A percentile compares a stretch with the other conserved stretches of the same genome.
Conservation (phyloP, 495 filamentous ascomycete genomes). For the Filosporella fistucella region DNA sequence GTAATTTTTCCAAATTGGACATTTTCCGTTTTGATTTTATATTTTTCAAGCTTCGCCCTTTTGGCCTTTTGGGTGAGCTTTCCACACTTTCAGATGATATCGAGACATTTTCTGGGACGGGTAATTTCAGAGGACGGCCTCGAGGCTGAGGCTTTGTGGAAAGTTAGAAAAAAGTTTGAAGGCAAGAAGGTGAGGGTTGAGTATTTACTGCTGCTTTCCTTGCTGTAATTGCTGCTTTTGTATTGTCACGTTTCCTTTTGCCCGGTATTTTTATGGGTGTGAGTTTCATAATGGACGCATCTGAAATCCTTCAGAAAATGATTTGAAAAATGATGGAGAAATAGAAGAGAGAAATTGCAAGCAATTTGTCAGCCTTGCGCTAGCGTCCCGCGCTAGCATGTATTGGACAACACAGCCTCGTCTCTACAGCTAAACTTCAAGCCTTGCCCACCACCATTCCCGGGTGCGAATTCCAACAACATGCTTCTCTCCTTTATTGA, state of each 20-base stretch:
- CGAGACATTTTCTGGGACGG: background rate
- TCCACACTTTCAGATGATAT: background rate
- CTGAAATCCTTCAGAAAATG: too few species aligned
- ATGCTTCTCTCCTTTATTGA: too few species aligned
- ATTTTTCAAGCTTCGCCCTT: slow-evolving; percentile 12
- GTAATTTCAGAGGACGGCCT: slow-evolving; percentile 15
- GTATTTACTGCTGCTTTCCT: slow-evolving; percentile 16
- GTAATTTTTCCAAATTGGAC: slow-evolving; percentile 43
- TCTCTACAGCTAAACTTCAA: too few species aligned
- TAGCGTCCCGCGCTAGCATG: too few species aligned
- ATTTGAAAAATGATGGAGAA: too few species aligned
- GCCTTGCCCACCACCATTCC: too few species aligned
- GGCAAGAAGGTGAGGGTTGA: background rate
- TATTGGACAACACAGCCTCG: too few species aligned
- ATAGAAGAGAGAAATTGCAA: too few species aligned
- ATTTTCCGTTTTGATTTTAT: slow-evolving; percentile 24
- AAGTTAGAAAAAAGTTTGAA: background rate
- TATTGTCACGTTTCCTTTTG: slow-evolving; percentile 13
- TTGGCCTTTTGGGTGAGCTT: background rate
- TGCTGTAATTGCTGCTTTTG: slow-evolving; percentile 12
- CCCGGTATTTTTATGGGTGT: slow-evolving; percentile 21
- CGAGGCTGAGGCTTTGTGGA: background rate
- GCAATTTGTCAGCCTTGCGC: too few species aligned
- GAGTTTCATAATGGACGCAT: too few species aligned
- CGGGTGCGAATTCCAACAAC: too few species aligned